Evolutionary conservation across 768 basidiomycete genomes (phyloP), one percentile per base, ranked within the genome.

Genomic region (Floccularia luteovirens): DNA sequence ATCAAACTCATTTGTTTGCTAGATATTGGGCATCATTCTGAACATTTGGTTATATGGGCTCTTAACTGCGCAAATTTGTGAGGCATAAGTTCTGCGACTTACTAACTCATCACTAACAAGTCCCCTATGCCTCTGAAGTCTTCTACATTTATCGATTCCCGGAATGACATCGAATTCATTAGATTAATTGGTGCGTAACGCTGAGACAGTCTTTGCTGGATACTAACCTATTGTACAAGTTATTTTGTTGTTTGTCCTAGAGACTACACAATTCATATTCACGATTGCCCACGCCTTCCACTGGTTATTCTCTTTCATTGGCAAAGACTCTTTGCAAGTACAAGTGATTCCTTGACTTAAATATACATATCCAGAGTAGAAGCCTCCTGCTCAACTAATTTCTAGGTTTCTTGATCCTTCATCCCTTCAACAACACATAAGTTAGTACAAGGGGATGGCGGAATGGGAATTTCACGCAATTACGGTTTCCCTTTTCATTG

Each of bases 261-360:
- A 22, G 52, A 54, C 23, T n/a, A 13, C 46, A 8, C 52, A 54
- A 39, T 52, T 50, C 5, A 19, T 24, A n/a, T 24, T 52, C 27
- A 39, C 45, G 19, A 52, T 50, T 23, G 48, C 49, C 7, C 50
- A 54, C 37, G 50, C 51, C 19, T 52, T 54, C 43, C 52, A 54
- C 21, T 54, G 52, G 51, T 54, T 52, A 42, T 45, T 45, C 6
- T 50, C 39, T 31, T 48, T 50, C 3, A 52, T 47, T 25, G 44
- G 51, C n/a, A 38, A 54, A 23, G 28, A 27, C 17, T 43, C 51
- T n/a, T 36, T 48, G 22, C 37, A 47, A 24, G 52, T 53, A 19
- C 52, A 53, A 35, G 36, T 25, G 13, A 43, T 49, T 22, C 51
- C 45, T 24, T 42, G 50, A n/a, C n/a, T n/a, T n/a, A n/a, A n/a